phyloP scores from a whole-genome alignment of 1,284 basidiomycete species.

The Kwoniella shivajii region DNA sequence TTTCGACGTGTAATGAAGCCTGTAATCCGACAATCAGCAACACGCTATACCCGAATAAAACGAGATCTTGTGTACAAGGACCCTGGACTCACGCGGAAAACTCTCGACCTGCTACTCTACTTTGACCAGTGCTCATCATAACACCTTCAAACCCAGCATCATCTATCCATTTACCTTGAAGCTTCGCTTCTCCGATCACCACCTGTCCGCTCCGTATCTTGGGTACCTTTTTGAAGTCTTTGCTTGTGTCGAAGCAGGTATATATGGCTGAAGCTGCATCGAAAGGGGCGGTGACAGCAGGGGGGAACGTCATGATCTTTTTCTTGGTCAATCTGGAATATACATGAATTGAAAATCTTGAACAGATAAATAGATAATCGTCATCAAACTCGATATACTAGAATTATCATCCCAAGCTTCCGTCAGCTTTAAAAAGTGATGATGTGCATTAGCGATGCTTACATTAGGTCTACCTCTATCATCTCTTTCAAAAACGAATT shows the following conservation, averaged over 20 bases:
- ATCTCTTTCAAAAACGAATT: slow-evolving; percentile 15
- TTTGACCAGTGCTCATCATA: not conserved
- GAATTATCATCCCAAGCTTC: no score
- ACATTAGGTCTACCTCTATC: slow-evolving; percentile 26
- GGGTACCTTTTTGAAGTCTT: not conserved
- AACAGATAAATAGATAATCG: slow-evolving; percentile 45
- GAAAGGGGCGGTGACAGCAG: not conserved
- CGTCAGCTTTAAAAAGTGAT: not conserved
- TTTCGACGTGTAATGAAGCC: slow-evolving; percentile 37
- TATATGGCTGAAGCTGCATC: slow-evolving; percentile 7
- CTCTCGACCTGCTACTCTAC: not conserved
- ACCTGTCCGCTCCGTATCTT: not conserved
- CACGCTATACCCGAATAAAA: not conserved
- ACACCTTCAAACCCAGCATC: slow-evolving; percentile 1
- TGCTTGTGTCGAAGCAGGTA: not conserved
- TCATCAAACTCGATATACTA: slow-evolving; percentile 54
- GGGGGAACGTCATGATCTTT: slow-evolving; percentile 30
- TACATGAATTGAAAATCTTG: slow-evolving; percentile 26
- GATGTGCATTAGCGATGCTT: slow-evolving; percentile 2
- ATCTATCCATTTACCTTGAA: slow-evolving; percentile 1
- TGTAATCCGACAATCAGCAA: not conserved
- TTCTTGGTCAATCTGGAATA: slow-evolving; percentile 32
- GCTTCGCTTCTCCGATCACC: not conserved
- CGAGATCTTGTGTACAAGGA: not conserved
- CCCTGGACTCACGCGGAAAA: slow-evolving; percentile 30